These are phyloP conservation scores for Schizochytrium sp. DNA, from an alignment of 108 stramenopile genomes.

Conservation along the genomic window DNA sequence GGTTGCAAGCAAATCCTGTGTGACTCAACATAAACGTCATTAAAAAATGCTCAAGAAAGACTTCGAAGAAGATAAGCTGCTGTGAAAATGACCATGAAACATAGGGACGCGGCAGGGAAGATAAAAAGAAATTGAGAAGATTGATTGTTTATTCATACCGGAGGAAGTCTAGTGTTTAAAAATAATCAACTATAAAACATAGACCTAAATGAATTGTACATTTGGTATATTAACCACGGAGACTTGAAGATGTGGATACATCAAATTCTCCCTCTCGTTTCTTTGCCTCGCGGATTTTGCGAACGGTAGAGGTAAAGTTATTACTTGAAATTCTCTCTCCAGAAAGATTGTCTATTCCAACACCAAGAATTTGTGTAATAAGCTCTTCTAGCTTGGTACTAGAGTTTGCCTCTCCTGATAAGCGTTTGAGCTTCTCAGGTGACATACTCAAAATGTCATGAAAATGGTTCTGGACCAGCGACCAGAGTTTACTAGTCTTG, in stretches of 20 bases:
- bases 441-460: constrained; percentile 51
- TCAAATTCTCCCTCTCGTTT: constrained; percentile 3
- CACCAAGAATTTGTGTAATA: constrained; percentile 1
- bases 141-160: too few species aligned
- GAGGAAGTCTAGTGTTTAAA: too few species aligned
- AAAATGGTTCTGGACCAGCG: constrained; percentile 38
- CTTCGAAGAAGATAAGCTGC: too few species aligned
- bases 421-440: constrained; percentile 2
- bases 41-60: too few species aligned
- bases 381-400: constrained; percentile 47
- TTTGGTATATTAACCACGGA: too few species aligned
- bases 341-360: neutral
- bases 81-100: too few species aligned
- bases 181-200: too few species aligned
- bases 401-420: constrained; percentile 35
- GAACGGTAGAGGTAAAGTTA: neutral
- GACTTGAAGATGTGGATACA: neutral
- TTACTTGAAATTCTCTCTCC: neutral
- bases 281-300: constrained; percentile 11
- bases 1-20: too few species aligned
- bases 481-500: constrained; percentile 14
- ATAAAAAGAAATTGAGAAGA: too few species aligned
- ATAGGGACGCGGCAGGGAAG: too few species aligned
- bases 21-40: too few species aligned
- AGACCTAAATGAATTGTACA: too few species aligned